Base-by-base conservation (phyloP, 2,329 filamentous ascomycete species). In the Fusarium chlamydosporum region DNA sequence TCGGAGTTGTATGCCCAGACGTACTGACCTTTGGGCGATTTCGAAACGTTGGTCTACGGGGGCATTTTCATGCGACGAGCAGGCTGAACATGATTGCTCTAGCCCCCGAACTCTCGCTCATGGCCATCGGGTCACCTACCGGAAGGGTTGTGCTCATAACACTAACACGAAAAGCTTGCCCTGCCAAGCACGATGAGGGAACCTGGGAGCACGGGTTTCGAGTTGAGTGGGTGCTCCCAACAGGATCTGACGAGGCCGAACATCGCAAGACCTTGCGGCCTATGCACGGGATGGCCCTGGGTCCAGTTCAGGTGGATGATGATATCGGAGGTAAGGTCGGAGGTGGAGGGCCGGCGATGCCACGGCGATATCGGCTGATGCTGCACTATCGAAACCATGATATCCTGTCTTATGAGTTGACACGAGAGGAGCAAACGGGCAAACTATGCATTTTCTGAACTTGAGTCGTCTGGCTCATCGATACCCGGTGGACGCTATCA, bases 381-480 rank as follows among this genome's bases (percentile, higher is more conserved):
- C 79, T 94, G 77, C 89, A 92, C 76, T 94, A 91, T 75, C 84
- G 85, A 60, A 88, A 93, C 77, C 88, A 92, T 72, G 86, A 86
- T 3, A 85, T 94, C 29, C 74, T 93, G 68, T 89, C 86, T 61
- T 94, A 93, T 79, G 89, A 92, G 76, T 77, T 93, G 55, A 82
- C 79, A 43, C 80, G 85, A 27, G 78, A 81, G 43, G 76, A 77
- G 59, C 69, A 76, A 58, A 77, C 75, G n/a, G 76, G 75, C 20
- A 77, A 76, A 65, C 40, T 81, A 31, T 79, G 76, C 61, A 73
- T 81, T 33, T 79, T 80, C 46, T 81, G 67, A 76, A 37, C 23
- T 31, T 31, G 63, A 55, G 56, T 56, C 57, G 58, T 40, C 52
- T 60, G 59, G 45, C 41, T 55, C 31, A 68, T 67, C 43, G 58